Evolutionary conservation across 2,329 filamentous ascomycete genomes (phyloP).

Genomic region (Aspergillus sp.): DNA sequence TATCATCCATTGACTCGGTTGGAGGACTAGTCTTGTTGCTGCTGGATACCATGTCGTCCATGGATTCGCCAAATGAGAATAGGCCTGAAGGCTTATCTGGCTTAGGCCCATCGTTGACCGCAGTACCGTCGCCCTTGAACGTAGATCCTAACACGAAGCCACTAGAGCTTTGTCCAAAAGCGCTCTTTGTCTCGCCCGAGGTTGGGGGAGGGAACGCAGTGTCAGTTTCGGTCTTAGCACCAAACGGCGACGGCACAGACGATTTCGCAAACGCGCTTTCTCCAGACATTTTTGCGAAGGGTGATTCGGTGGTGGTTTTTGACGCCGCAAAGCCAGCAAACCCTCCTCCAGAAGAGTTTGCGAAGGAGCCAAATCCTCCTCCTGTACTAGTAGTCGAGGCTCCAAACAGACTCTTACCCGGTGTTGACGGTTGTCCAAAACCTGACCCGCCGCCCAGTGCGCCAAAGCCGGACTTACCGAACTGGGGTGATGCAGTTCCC

Average conservation of each 20-base stretch:
- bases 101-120: slow-evolving; percentile 44
- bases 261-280: slow-evolving; percentile 34
- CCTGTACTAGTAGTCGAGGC: slow-evolving; percentile 23
- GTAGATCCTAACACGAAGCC: slow-evolving; percentile 48
- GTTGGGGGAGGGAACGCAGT: slow-evolving; percentile 34
- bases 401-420: slow-evolving; percentile 31
- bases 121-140: slow-evolving; percentile 47
- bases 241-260: slow-evolving; percentile 35
- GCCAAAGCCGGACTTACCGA: slow-evolving; percentile 39
- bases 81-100: slow-evolving; percentile 37
- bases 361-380: slow-evolving; percentile 41
- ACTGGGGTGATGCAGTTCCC: slow-evolving; percentile 31
- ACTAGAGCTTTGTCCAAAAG: slow-evolving; percentile 32
- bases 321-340: slow-evolving; percentile 29
- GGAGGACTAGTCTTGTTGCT: slow-evolving; percentile 35
- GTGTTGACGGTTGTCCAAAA: slow-evolving; percentile 37
- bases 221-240: slow-evolving; percentile 23
- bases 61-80: slow-evolving; percentile 43
- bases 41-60: slow-evolving; percentile 45
- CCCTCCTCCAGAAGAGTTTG: slow-evolving; percentile 25
- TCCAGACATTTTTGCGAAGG: slow-evolving; percentile 31
- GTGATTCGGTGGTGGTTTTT: slow-evolving; percentile 25
- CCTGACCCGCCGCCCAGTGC: slow-evolving; percentile 19
- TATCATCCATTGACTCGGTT: slow-evolving; percentile 42
- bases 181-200: slow-evolving; percentile 28